Evolutionary conservation across 352 stramenopile genomes (phyloP).

Genomic region (Phytophthora pistaciae): DNA sequence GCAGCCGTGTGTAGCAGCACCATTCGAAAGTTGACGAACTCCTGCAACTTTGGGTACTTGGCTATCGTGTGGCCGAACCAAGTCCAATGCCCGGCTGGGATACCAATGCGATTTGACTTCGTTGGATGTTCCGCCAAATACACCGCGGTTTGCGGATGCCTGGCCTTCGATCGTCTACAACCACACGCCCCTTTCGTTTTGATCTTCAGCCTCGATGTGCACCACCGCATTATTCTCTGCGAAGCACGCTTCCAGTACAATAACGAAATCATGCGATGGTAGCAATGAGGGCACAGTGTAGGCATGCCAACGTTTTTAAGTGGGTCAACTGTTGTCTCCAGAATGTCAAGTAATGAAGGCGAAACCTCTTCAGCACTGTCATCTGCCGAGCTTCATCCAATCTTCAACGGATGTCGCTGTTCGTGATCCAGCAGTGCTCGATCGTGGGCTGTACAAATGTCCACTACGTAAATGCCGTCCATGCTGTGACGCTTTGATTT

Average conservation of each 20-base stretch:
- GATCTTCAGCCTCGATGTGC: neutral
- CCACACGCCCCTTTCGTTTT: neutral
- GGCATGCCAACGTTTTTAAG: neutral
- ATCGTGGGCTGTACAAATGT: neutral
- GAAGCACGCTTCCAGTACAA: neutral
- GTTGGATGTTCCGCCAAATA: no score
- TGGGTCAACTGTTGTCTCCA: neutral
- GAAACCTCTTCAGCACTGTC: neutral
- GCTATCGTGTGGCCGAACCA: no score
- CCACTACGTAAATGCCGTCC: neutral
- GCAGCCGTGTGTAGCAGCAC: no score
- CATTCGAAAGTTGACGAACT: no score
- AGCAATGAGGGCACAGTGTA: no score
- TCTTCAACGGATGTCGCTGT: neutral
- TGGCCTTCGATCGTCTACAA: neutral
- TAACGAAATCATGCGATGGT: neutral
- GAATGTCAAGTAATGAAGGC: neutral
- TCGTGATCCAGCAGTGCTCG: neutral
- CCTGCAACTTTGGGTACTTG: no score
- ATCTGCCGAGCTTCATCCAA: neutral
- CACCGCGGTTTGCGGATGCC: no score
- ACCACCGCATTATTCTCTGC: neutral
- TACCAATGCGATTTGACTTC: no score
- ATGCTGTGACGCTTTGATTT: neutral
- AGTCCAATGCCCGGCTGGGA: no score